Evolutionary conservation across 1,284 basidiomycete species (phyloP).

Genomic region (Gymnopus androsaceus): DNA sequence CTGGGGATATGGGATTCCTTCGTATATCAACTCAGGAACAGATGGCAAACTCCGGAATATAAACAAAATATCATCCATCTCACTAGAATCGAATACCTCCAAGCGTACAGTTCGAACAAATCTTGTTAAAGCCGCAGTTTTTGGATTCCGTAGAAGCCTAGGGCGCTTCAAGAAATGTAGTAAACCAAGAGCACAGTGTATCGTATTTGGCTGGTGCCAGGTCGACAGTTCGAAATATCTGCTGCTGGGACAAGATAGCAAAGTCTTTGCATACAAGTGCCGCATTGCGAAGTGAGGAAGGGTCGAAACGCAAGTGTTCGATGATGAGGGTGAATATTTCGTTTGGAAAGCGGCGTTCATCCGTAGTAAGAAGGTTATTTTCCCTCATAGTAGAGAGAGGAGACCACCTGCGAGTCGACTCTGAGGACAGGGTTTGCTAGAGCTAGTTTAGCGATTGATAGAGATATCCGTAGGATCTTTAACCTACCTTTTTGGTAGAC

Average conservation of each 20-base stretch:
- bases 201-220: too few species aligned
- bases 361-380: too few species aligned
- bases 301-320: neutral
- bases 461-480: too few species aligned
- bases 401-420: too few species aligned
- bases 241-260: neutral
- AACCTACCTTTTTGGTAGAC: too few species aligned
- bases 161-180: neutral
- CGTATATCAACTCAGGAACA: neutral
- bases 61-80: neutral
- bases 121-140: neutral
- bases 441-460: too few species aligned
- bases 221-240: neutral
- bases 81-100: neutral
- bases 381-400: too few species aligned
- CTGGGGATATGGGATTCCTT: too few species aligned
- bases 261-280: neutral
- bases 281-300: neutral
- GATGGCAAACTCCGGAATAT: neutral
- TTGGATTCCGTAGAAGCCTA: neutral
- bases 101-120: conserved; percentile 1
- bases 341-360: neutral
- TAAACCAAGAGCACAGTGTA: neutral
- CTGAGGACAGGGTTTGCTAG: too few species aligned
- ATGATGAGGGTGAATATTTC: neutral